A percentile compares a stretch with the other conserved stretches of the same genome.
These are phyloP conservation scores for Alternaria hordeiaustralica DNA, from an alignment of 2,329 filamentous ascomycete genomes.

Conservation along the genomic window DNA sequence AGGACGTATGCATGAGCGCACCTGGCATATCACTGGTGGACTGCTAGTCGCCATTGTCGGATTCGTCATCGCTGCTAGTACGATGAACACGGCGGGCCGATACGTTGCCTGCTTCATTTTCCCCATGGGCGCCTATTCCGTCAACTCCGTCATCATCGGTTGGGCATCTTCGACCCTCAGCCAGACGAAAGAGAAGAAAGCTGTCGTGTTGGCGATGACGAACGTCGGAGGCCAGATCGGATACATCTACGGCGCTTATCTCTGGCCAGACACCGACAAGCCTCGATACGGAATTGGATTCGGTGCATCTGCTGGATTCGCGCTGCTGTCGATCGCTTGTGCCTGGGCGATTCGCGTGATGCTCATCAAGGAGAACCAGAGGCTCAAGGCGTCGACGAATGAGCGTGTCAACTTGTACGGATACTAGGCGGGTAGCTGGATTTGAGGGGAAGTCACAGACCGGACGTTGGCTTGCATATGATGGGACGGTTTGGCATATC, in stretches of 20 bases:
- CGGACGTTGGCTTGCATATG: not conserved
- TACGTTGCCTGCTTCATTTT: constrained; percentile 43
- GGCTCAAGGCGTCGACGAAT: constrained; percentile 27
- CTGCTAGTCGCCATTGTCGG: constrained; percentile 52
- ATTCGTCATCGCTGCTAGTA: constrained; percentile 47
- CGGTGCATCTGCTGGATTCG: constrained; percentile 37
- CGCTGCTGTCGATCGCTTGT: constrained; percentile 35
- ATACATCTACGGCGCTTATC: constrained; percentile 38
- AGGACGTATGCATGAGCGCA: constrained; percentile 57
- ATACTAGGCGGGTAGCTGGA: constrained; percentile 18
- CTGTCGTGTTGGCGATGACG: constrained; percentile 40
- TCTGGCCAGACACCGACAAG: constrained; percentile 34
- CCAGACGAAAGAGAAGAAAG: constrained; percentile 42
- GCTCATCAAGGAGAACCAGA: constrained; percentile 39
- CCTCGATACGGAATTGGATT: constrained; percentile 38
- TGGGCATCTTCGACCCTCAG: constrained; percentile 37
- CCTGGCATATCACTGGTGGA: constrained; percentile 58
- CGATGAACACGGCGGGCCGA: constrained; percentile 34
- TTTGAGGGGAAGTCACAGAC: not conserved
- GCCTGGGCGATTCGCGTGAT: constrained; percentile 34
- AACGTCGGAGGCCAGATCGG: constrained; percentile 38
- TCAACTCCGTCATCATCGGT: constrained; percentile 41
- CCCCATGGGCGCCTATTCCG: constrained; percentile 37
- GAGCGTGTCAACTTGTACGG: constrained; percentile 39
- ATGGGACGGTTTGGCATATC: not conserved